Percentiles rank a stretch among this genome's conserved stretches.
Conservation (phyloP, 345 rosid species). For the Leavenworthia alabamica region DNA sequence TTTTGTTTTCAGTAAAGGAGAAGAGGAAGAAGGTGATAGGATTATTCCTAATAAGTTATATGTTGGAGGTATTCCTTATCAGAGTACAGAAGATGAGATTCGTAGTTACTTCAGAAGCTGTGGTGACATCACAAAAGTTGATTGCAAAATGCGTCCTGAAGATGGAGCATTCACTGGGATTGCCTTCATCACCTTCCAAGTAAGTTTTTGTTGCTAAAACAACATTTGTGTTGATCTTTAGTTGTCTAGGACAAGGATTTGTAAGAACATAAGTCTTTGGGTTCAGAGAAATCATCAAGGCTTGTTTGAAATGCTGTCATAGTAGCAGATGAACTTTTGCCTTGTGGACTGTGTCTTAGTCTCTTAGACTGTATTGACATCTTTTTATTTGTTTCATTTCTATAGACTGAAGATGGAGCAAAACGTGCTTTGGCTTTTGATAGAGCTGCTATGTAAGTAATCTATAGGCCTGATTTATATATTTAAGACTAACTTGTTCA, state of each 20-base stretch:
- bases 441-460: slow-evolving; percentile 74
- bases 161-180: slow-evolving; percentile 86
- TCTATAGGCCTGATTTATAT: neutral
- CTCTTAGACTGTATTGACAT: neutral
- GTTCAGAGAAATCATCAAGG: slow-evolving; percentile 1
- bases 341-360: neutral
- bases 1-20: slow-evolving; percentile 43
- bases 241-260: neutral
- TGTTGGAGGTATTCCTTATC: slow-evolving; percentile 91
- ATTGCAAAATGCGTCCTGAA: slow-evolving; percentile 83
- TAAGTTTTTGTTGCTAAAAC: slow-evolving; percentile 14
- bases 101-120: slow-evolving; percentile 74
- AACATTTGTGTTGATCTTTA: neutral
- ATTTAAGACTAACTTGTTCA: neutral
- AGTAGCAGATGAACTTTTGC: neutral
- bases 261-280: neutral
- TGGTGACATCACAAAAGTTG: slow-evolving; percentile 67
- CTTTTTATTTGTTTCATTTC: neutral
- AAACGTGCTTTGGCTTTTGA: slow-evolving; percentile 71
- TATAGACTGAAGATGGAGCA: slow-evolving; percentile 73
- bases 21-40: slow-evolving; percentile 27
- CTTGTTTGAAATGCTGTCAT: neutral
- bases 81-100: slow-evolving; percentile 79
- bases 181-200: slow-evolving; percentile 71
- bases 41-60: slow-evolving; percentile 54